Evolutionary conservation across 768 basidiomycete species (phyloP), one percentile per base, ranked within the genome.

Genomic region (Leccinum truebloodii): DNA sequence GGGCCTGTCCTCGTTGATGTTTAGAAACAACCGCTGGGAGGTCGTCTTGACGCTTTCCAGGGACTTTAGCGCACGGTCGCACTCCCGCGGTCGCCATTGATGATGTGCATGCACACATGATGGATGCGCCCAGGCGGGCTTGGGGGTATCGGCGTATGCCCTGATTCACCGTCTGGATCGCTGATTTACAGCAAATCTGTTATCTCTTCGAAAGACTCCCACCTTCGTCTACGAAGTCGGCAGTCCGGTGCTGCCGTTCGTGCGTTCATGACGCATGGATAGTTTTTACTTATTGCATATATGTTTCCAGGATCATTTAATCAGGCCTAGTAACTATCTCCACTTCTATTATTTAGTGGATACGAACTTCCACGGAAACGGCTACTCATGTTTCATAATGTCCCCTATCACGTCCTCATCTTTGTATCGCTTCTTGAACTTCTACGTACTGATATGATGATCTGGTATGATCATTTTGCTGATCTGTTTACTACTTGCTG

Each of bases 31-130:
- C 51, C 75, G 76, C 6, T 81, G 79, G 69, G 78, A 69, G 3
- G 69, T 66, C 30, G 72, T 86, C 49, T 60, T 86, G 68, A 80
- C 82, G 52, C 69, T 86, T 18, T 76, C 73, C 48, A 74, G 80
- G 49, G 69, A 78, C 54, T 69, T 71, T 22, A 12, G 62, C 6
- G 58, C 59, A 0, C 60, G 30, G 18, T 50, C 20, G 10, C 63
- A 56, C 22, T 34, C 54, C 1, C 41, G 50, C 52, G 48, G 34
- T 7, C 24, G 41, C 1, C 28, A 18, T 24, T 60, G 22, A 52
- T 44, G 39, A 41, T 10, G 41, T 44, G 41, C 18, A 44, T n/a
- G 41, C 41, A 44, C 9, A 44, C n/a, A 18, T 7, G 16, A 39
- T 41, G 6, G 39, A 41, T 44, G 41, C n/a, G n/a, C 41, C 41